phyloP scores from a whole-genome alignment of 176 grass and related monocot species.

The Cocos nucifera region DNA sequence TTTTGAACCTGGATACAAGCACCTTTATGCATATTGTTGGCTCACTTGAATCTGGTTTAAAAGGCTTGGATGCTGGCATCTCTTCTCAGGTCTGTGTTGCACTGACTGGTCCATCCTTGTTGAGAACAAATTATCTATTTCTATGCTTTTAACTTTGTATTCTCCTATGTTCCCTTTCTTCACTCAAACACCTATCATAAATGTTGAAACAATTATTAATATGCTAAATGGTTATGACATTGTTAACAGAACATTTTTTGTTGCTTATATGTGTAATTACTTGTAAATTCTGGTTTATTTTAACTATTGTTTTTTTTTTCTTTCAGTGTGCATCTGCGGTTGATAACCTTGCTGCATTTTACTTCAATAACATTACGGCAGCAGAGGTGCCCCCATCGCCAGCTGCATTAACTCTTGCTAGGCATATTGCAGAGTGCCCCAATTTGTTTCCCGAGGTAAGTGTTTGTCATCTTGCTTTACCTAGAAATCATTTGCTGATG shows the following conservation, averaged over 20 bases:
- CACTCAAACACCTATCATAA: too few species aligned
- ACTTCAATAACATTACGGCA: conserved; percentile 84
- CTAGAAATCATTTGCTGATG: not conserved
- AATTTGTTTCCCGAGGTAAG: conserved; percentile 95
- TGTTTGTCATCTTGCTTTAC: not conserved
- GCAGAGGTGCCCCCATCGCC: conserved; percentile 73
- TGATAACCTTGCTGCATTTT: conserved; percentile 87
- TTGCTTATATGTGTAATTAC: too few species aligned
- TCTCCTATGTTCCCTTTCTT: too few species aligned
- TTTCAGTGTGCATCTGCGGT: conserved; percentile 84
- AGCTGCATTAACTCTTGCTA: conserved; percentile 75
- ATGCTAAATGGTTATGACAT: too few species aligned
- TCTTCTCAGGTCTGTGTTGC: conserved; percentile 65
- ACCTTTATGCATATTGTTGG: conserved; percentile 93
- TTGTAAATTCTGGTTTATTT: conserved; percentile 1
- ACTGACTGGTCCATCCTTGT: too few species aligned
- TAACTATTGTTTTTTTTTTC: conserved; percentile 4
- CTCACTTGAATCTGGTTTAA: conserved; percentile 92
- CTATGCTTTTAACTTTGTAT: too few species aligned
- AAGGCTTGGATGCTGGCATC: conserved; percentile 93
- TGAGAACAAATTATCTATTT: too few species aligned
- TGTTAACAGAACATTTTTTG: too few species aligned
- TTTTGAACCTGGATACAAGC: conserved; percentile 86
- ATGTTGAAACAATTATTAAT: too few species aligned
- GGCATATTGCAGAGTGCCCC: conserved; percentile 71